Evolutionary conservation across 352 stramenopile species (phyloP).

Genomic region (Globisporangium solare): DNA sequence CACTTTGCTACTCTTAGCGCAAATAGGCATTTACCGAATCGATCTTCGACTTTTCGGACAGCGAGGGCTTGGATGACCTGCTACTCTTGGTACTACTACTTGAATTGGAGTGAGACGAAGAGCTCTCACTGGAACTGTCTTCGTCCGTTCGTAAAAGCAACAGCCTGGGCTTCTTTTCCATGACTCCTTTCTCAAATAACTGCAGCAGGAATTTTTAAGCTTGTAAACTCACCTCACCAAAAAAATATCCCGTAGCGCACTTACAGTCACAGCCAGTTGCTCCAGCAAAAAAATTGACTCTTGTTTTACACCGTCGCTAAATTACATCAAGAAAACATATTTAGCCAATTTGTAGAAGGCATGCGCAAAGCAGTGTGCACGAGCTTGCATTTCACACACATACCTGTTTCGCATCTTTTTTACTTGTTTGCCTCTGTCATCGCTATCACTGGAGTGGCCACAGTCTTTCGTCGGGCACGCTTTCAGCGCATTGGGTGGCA

Average conservation of each 20-base stretch:
- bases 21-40: constrained; percentile 3
- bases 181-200: constrained; percentile 50
- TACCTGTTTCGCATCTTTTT: constrained; percentile 1
- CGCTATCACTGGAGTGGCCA: neutral
- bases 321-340: neutral
- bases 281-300: constrained; percentile 59
- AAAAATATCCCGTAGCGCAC: neutral
- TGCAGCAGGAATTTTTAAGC: constrained; percentile 12
- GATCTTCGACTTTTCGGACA: neutral
- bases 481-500: constrained; percentile 30
- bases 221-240: neutral
- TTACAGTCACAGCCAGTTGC: constrained; percentile 60
- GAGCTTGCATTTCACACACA: no score
- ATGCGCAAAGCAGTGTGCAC: neutral
- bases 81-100: constrained; percentile 2
- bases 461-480: neutral
- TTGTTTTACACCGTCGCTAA: constrained; percentile 18
- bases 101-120: constrained; percentile 20
- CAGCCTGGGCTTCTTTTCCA: constrained; percentile 47
- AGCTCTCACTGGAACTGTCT: constrained; percentile 18
- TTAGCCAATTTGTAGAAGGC: neutral
- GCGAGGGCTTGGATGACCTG: neutral
- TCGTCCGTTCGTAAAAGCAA: constrained; percentile 12
- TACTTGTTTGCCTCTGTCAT: constrained; percentile 8
- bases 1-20: neutral